Evolutionary conservation across 2,329 filamentous ascomycete species (phyloP).

Genomic region (Hymenoscyphus albidus): DNA sequence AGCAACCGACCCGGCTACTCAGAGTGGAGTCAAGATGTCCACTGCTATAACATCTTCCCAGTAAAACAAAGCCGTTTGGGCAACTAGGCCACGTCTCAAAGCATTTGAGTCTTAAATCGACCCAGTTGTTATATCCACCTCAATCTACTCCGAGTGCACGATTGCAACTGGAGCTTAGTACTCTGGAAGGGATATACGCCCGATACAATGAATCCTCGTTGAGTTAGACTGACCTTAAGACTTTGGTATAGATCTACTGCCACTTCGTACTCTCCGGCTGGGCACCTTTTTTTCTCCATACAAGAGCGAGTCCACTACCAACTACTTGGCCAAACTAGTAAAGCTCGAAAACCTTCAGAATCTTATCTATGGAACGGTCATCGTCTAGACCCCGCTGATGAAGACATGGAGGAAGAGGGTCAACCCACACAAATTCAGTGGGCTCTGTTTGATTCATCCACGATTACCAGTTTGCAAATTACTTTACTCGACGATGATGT

Average conservation of each 20-base stretch:
- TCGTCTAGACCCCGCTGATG: not conserved
- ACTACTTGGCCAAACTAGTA: slow-evolving; percentile 11
- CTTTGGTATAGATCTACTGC: slow-evolving; percentile 2
- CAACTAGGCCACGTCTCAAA: too few relatives aligned
- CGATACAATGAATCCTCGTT: not conserved
- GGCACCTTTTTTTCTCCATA: slow-evolving; percentile 8
- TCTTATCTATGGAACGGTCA: slow-evolving; percentile 12
- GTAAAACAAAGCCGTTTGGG: too few relatives aligned
- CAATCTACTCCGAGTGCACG: too few relatives aligned
- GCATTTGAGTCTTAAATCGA: too few relatives aligned
- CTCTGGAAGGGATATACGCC: too few relatives aligned
- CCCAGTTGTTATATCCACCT: too few relatives aligned
- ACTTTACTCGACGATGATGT: slow-evolving; percentile 7
- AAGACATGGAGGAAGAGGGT: not conserved
- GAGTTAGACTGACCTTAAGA: not conserved
- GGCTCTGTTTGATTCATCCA: slow-evolving; percentile 6
- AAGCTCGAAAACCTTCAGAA: slow-evolving; percentile 2
- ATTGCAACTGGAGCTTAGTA: too few relatives aligned
- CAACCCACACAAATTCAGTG: slow-evolving; percentile 3
- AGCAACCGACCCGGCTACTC: too few relatives aligned
- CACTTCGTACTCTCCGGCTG: slow-evolving; percentile 10
- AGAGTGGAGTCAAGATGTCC: too few relatives aligned
- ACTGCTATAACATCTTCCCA: too few relatives aligned
- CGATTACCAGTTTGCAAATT: slow-evolving; percentile 8
- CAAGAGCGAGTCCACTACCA: not conserved